Evolutionary conservation across 805 yeast species (phyloP).

Genomic region (Candida succiphila): DNA sequence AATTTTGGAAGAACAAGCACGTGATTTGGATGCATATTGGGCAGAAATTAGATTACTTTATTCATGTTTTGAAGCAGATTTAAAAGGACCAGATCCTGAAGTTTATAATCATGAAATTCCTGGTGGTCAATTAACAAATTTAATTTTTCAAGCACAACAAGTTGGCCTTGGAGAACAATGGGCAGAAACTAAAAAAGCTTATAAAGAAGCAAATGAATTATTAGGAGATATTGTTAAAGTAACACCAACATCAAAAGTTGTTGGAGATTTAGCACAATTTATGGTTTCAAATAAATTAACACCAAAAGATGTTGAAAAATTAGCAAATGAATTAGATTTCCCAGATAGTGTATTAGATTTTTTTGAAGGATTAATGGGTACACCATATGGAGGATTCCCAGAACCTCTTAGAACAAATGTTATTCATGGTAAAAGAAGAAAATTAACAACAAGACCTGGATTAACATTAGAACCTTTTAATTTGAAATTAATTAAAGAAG

Average conservation of each 20-base stretch:
- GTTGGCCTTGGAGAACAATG: slow-evolving; percentile 96
- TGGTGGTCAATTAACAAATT: slow-evolving; percentile 98
- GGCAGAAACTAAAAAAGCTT: slow-evolving; percentile 92
- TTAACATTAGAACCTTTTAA: slow-evolving; percentile 80
- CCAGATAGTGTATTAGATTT: slow-evolving; percentile 97
- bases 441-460: slow-evolving; percentile 87
- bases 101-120: slow-evolving; percentile 98
- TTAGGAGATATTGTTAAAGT: slow-evolving; percentile 97
- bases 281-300: slow-evolving; percentile 94
- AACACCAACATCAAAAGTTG: slow-evolving; percentile 99
- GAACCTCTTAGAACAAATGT: slow-evolving; percentile 94
- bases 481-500: slow-evolving; percentile 59
- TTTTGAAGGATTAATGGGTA: slow-evolving; percentile 99
- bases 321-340: slow-evolving; percentile 91
- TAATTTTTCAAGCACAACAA: slow-evolving; percentile 98
- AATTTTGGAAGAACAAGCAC: slow-evolving; percentile 52
- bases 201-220: slow-evolving; percentile 80
- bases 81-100: slow-evolving; percentile 99
- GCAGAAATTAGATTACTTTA: slow-evolving; percentile 96
- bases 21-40: slow-evolving; percentile 93
- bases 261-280: slow-evolving; percentile 98
- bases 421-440: slow-evolving; percentile 85
- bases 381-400: slow-evolving; percentile 99
- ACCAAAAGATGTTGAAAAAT: slow-evolving; percentile 73
- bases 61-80: slow-evolving; percentile 95